Evolutionary conservation across 768 basidiomycete genomes (phyloP), one percentile per base, ranked within the genome.

Genomic region (Mycena venus): DNA sequence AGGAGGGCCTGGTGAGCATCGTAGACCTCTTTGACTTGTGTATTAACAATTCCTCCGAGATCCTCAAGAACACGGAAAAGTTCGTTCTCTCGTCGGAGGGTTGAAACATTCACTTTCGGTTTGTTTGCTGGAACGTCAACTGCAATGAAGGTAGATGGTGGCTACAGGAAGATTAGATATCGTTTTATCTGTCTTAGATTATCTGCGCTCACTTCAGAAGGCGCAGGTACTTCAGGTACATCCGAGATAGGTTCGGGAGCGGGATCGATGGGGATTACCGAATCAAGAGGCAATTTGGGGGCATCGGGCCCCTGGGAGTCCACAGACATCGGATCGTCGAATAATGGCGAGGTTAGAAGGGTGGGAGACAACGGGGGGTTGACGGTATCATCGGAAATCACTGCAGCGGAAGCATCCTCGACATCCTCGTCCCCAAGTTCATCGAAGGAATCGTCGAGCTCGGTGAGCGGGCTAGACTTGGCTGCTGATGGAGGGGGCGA

Each of bases 51-150:
- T 0, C 95, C 96, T 9, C 93, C 93, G 63, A 89, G 83, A 27
- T 85, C 87, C 68, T 91, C 88, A n/a, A 96, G 82, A 25, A 94
- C 88, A 34, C 89, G 91, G 67, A 91, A 79, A 59, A 96, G 81
- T 81, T 97, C 96, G 73, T 94, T 95, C 84, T 96, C 95, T 25
- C 96, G 90, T 4, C 94, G 91, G 49, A 95, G 84, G 70, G 93
- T 88, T 19, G 95, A 94, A 29, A 96, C 90, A 75, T 96, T 97
- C 59, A 90, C 85, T 74, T 88, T 89, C 19, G 32, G 84, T 81
- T 31, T 79, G 78, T 15, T 77, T 56, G 38, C 81, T 75, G 23
- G 75, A n/a, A 12, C 2, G n/a, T 60, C 62, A 53, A 64, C 42
- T 61, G 25, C 42, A 44, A 42, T 25, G 25, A 32, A n/a, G 40